Base-by-base conservation (phyloP, 2,329 filamentous ascomycete genomes). In the Fusarium stilboides region DNA sequence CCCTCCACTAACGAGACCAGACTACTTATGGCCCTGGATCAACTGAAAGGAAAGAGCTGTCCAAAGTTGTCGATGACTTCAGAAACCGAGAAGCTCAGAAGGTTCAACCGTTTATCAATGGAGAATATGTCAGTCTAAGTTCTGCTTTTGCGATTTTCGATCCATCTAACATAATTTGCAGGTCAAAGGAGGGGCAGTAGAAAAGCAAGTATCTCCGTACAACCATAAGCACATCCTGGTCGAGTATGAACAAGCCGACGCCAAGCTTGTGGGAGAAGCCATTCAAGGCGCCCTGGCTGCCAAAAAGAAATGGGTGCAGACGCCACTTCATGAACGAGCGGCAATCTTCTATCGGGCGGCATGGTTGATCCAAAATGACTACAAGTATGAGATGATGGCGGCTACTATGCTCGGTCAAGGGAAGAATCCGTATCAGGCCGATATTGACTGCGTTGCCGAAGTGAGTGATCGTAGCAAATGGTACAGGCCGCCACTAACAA, bases 331-430 rank as follows among this genome's bases (percentile, higher is more conserved):
- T 14, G 42, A 55, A 28, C 40, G 51, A 20, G 51, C 51, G 5
- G 40, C 40, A 13, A 45, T 45, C 13, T 55, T 55, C 6, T 28
- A 45, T 2, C 43, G 31, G 4, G 51, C 51, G 20, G 42, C 51
- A 8, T 31, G 26, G 13, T 4, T 55, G 6, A 40, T 40, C 6
- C 28, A 20, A 3, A 33, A 28, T 9, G 17, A 36, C 17, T 55
- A 55, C 31, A 39, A 33, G 4, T 45, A 54, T 9, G 31, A 37
- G 19, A 17, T 55, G 40, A 45, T 55, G n/a, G 51, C 40, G 13
- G 51, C 51, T 3, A 55, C 51, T 6, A 55, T 55, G 51, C n/a
- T 55, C 9, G 51, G 51, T 14, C 40, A 54, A 20, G 51, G 51
- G 3, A 39, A 54, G 31, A 54, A 54, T 20, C 26, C 33, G 12